A percentile compares a stretch with the other conserved stretches of the same genome.
phyloP scores from a whole-genome alignment of 2,329 filamentous ascomycete species.

The Aspergillus sp. region DNA sequence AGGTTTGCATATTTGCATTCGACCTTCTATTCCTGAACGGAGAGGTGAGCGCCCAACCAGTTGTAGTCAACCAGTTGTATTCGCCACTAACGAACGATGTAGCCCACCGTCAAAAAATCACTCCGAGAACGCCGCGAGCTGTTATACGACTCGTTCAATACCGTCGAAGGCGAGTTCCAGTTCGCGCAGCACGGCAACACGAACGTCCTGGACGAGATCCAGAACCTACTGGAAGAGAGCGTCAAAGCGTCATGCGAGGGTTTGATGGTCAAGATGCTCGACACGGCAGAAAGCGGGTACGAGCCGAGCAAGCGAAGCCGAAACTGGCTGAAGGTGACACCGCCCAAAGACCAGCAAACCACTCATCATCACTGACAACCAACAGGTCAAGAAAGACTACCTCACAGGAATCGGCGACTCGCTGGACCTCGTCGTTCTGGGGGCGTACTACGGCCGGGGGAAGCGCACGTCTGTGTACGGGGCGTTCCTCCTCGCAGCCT shows the following conservation, averaged over 20 bases:
- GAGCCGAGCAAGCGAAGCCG: slow-evolving; percentile 92
- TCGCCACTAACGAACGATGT: background rate
- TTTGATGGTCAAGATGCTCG: slow-evolving; percentile 98
- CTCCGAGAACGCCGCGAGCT: slow-evolving; percentile 74
- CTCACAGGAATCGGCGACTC: slow-evolving; percentile 89
- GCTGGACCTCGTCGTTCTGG: slow-evolving; percentile 88
- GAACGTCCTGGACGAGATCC: slow-evolving; percentile 86
- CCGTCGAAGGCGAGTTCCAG: slow-evolving; percentile 79
- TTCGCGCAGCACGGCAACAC: slow-evolving; percentile 83
- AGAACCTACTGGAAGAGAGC: slow-evolving; percentile 82
- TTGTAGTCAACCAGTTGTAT: background rate
- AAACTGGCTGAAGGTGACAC: slow-evolving; percentile 85
- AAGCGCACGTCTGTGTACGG: slow-evolving; percentile 95
- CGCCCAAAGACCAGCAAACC: background rate
- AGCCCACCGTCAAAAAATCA: slow-evolving; percentile 72
- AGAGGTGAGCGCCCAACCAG: slow-evolving; percentile 42
- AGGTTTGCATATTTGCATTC: slow-evolving; percentile 95
- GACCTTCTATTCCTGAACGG: slow-evolving; percentile 91
- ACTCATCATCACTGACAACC: slow-evolving; percentile 2
- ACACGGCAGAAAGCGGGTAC: slow-evolving; percentile 84
- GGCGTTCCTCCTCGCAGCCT: slow-evolving; percentile 89
- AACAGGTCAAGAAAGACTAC: slow-evolving; percentile 92
- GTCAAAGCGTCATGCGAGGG: slow-evolving; percentile 95
- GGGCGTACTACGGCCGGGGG: slow-evolving; percentile 87
- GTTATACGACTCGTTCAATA: slow-evolving; percentile 61